Evolutionary conservation across 495 filamentous ascomycete species (phyloP).

Genomic region (Talaromyces trachyspermus): DNA sequence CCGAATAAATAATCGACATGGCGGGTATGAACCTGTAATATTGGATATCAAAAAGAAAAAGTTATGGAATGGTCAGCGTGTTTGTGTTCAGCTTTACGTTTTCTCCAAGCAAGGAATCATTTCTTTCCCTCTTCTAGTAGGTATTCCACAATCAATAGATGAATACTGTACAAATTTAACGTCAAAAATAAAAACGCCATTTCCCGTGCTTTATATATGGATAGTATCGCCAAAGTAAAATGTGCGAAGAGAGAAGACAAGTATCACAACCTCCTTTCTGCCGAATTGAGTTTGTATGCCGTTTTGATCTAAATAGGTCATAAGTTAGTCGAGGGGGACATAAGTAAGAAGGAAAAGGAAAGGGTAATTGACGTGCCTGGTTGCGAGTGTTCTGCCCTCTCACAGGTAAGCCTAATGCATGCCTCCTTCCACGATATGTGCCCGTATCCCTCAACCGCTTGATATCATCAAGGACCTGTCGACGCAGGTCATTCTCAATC

Average conservation of each 20-base stretch:
- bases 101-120: no score
- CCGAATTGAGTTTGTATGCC: constrained; percentile 69
- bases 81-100: no score
- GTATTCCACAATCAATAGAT: neutral
- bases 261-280: constrained; percentile 56
- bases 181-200: constrained; percentile 5
- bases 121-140: neutral
- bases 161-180: constrained; percentile 2
- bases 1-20: neutral
- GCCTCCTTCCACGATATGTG: constrained; percentile 78
- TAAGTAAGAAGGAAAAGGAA: constrained; percentile 8
- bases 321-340: neutral
- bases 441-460: constrained; percentile 83
- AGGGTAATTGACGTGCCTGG: constrained; percentile 47
- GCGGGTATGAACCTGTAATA: neutral
- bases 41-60: no score
- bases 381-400: constrained; percentile 80
- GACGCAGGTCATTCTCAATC: constrained; percentile 81
- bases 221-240: neutral
- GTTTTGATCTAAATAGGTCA: constrained; percentile 52
- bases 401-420: constrained; percentile 83
- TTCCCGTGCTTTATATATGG: neutral
- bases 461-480: constrained; percentile 76
- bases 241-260: neutral
- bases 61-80: no score